A percentile compares a stretch with the other conserved stretches of the same genome.
Conservation (phyloP, 805 yeast genomes). For the Ogataea corticis region DNA sequence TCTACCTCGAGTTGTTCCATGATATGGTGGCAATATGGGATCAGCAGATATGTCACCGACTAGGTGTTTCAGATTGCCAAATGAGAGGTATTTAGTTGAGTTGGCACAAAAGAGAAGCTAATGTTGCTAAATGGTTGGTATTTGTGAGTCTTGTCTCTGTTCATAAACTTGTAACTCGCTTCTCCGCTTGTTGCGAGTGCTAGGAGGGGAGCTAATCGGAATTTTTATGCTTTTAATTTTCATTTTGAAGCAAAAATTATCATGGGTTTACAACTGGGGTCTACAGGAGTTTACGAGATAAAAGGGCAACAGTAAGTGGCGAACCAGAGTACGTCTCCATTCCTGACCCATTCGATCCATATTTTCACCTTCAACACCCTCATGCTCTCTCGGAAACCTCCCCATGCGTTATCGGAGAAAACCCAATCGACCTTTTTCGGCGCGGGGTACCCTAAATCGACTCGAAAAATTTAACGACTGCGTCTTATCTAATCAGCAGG, state of each 20-base stretch:
- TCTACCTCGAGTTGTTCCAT: conserved; percentile 13
- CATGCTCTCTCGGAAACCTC: no score
- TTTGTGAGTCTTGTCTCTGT: no score
- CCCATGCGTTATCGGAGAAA: conserved; percentile 3
- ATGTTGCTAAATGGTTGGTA: no score
- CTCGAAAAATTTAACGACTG: background rate
- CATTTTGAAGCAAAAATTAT: background rate
- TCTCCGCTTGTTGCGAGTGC: no score
- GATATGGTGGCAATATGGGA: background rate
- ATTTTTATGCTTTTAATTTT: background rate
- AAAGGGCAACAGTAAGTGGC: no score
- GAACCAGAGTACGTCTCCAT: no score
- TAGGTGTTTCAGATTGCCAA: no score
- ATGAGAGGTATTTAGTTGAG: no score
- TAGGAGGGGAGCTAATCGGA: background rate
- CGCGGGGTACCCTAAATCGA: conserved; percentile 1
- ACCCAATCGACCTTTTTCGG: background rate
- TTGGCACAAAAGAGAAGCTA: no score
- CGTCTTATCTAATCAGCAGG: background rate
- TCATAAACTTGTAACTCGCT: no score
- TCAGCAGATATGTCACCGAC: background rate
- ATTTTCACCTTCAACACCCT: no score
- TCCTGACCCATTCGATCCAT: no score
- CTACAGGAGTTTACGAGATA: background rate
- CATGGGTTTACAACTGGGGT: background rate